Conservation (phyloP, 805 yeast genomes). For the Candida nitratophila region DNA sequence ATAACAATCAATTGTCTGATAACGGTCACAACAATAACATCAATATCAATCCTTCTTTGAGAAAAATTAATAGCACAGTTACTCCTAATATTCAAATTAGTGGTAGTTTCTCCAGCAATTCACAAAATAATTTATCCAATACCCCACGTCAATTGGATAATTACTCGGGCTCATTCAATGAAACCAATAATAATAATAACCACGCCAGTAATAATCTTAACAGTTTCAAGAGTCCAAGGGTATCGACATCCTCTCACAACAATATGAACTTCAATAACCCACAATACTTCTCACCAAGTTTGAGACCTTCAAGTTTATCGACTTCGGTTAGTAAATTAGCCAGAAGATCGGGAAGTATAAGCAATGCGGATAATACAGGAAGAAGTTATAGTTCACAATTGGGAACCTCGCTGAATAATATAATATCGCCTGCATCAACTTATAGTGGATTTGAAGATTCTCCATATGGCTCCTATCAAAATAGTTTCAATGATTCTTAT, state of each 20-base stretch:
- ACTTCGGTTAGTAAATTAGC: conserved; percentile 6
- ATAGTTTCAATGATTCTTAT: conserved; percentile 22
- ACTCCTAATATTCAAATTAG: background rate
- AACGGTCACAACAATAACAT: background rate
- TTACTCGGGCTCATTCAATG: background rate
- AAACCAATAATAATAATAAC: conserved; percentile 2
- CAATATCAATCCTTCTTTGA: background rate
- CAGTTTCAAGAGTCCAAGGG: background rate
- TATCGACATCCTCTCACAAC: background rate
- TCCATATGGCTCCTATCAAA: conserved; percentile 27
- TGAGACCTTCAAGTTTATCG: conserved; percentile 13
- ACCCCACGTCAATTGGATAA: background rate
- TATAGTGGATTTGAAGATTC: conserved; percentile 27
- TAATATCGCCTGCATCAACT: conserved; percentile 28
- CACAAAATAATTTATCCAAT: no score
- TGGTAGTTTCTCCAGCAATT: background rate
- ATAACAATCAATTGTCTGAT: background rate
- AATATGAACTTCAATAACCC: conserved; percentile 12
- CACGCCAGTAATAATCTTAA: conserved; percentile 3
- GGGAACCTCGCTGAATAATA: conserved; percentile 23
- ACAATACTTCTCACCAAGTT: conserved; percentile 22
- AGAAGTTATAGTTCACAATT: conserved; percentile 21
- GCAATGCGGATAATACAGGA: conserved; percentile 12
- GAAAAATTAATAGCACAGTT: background rate
- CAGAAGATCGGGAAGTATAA: conserved; percentile 15